Evolutionary conservation across 768 basidiomycete species (phyloP).

Genomic region (Chalciporus pseudorubinellus): DNA sequence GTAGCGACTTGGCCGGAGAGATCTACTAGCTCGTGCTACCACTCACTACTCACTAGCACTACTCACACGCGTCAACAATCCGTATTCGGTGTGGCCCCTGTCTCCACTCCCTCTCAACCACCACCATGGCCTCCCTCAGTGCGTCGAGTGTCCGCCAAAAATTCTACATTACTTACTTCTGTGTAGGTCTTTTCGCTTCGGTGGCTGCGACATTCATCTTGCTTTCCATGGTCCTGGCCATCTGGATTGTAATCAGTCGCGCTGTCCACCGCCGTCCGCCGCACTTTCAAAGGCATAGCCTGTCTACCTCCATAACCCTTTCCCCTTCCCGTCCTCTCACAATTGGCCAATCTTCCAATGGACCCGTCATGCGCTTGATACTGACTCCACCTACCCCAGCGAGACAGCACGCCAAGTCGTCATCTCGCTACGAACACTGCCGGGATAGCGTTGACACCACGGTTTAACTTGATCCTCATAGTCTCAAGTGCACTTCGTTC

Average conservation of each 20-base stretch:
- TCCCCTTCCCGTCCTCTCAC: conserved; percentile 6
- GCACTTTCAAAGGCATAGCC: not conserved
- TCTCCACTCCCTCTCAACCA: not conserved
- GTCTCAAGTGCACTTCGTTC: too few species aligned
- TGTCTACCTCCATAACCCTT: not conserved
- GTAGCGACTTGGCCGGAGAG: not conserved
- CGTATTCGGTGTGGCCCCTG: not conserved
- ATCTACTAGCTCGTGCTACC: not conserved
- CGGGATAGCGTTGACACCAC: not conserved
- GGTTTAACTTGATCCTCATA: not conserved
- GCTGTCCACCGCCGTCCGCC: not conserved
- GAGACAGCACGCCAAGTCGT: not conserved
- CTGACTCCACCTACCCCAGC: conserved; percentile 12
- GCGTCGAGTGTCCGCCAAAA: not conserved
- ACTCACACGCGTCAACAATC: conserved; percentile 27
- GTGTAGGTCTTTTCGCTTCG: not conserved
- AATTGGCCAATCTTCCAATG: not conserved
- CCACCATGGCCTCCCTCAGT: not conserved
- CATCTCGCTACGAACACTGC: too few species aligned
- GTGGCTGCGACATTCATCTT: not conserved
- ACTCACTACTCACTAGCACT: too few species aligned
- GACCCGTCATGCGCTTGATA: conserved; percentile 2
- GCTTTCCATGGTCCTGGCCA: not conserved
- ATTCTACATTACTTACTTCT: not conserved
- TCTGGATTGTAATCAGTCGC: not conserved